Base-by-base conservation (phyloP, 441 rosid genomes). In the Erodium trifolium region DNA sequence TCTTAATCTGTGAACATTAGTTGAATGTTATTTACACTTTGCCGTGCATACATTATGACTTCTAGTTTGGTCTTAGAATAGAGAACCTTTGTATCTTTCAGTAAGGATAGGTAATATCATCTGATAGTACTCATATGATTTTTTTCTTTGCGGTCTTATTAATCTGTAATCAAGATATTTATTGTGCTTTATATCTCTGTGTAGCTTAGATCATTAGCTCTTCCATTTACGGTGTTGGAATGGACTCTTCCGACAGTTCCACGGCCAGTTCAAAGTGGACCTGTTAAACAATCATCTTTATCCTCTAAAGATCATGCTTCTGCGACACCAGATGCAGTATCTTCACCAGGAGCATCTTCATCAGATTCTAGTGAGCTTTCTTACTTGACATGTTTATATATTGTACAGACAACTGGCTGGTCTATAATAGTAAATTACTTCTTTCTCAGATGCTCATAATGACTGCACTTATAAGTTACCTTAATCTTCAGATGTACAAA, bases 191-290 rank as follows among this genome's bases (percentile, higher is more conserved):
- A 75, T 81, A 73, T 71, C 77, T 79, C 72, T 75, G 78, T 88
- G 87, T 93, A 93, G 97, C 93, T 93, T 91, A 91, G 99, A 91
- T 91, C 99, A 72, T 87, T 93, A 86, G 99, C 99, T 78, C 97
- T 91, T 84, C 97, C 97, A 74, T 93, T 93, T 86, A 89, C 99
- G 70, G 97, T 91, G 72, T 79, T 93, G 86, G 99, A 93, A 83
- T 93, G 99, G 99, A 91, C 97, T 71, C 99, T 93, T 79, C 99
- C 99, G 72, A 87, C 99, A 69, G 91, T 93, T 83, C 99, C 97
- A 8, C 82, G 86, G 64, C 83, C 93, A 77, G 80, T 67, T 78
- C 92, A 81, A 80, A 82, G 78, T 76, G 84, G 77, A 72, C 85
- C 84, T 45, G 78, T 89, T 65, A 81, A 79, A 74, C 93, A 86